Evolutionary conservation across 2,329 filamentous ascomycete species (phyloP).

Genomic region (Parafenestella ontariensis): DNA sequence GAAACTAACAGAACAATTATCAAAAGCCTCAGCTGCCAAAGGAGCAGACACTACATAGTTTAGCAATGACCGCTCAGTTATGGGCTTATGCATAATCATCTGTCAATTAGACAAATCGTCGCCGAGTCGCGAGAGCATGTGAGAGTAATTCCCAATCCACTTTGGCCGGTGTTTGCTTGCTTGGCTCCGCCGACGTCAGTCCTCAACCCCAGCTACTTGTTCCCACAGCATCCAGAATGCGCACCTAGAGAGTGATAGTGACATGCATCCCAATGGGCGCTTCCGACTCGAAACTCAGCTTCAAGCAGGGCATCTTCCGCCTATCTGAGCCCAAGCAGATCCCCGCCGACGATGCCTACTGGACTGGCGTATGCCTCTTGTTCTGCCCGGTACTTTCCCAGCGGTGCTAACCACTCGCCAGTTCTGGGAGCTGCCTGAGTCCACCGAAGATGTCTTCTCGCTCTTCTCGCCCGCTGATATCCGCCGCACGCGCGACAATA

Average conservation of each 20-base stretch:
- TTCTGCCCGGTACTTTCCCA: constrained; percentile 10
- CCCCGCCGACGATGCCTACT: constrained; percentile 86
- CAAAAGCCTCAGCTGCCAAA: too few relatives aligned
- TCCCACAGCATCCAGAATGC: constrained; percentile 21
- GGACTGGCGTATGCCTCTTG: constrained; percentile 81
- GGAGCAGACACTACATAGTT: too few relatives aligned
- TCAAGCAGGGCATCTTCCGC: constrained; percentile 97
- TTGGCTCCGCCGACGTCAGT: constrained; percentile 33
- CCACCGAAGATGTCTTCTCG: constrained; percentile 94
- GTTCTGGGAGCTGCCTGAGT: constrained; percentile 98
- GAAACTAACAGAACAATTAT: too few relatives aligned
- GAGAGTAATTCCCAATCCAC: constrained; percentile 8
- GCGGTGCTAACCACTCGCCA: constrained; percentile 49
- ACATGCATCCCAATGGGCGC: constrained; percentile 76
- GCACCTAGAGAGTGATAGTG: constrained; percentile 35
- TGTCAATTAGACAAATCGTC: too few relatives aligned
- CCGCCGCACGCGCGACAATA: constrained; percentile 82
- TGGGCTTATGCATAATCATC: too few relatives aligned
- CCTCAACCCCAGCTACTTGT: constrained; percentile 11
- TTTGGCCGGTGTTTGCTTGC: constrained; percentile 21
- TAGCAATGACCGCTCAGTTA: too few relatives aligned
- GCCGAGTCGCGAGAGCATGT: constrained; percentile 28
- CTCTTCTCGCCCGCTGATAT: constrained; percentile 84
- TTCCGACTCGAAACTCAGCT: constrained; percentile 97
- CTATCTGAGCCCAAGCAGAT: constrained; percentile 92